Percentiles rank a stretch among this genome's conserved stretches.
These are phyloP conservation scores for Yamadazyma dendronema DNA, from an alignment of 1,139 yeast species.

Conservation along the genomic window DNA sequence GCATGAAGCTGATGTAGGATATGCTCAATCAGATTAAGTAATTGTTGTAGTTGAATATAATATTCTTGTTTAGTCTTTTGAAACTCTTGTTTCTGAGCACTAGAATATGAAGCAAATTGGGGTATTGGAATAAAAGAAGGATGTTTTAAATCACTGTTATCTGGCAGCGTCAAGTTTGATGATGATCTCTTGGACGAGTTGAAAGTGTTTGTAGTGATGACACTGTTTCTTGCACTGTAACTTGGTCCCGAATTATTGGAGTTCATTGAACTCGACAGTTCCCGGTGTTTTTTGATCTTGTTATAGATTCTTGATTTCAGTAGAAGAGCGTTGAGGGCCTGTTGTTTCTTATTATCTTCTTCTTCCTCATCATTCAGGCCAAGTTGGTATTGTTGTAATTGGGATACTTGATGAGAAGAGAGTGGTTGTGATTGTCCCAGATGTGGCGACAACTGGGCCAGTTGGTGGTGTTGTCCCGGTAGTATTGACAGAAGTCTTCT, in stretches of 20 bases:
- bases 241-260: slow-evolving; percentile 19
- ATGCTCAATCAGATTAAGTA: slow-evolving; percentile 19
- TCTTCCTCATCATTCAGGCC: slow-evolving; percentile 3
- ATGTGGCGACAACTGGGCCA: slow-evolving; percentile 11
- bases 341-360: slow-evolving; percentile 23
- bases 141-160: slow-evolving; percentile 9
- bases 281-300: slow-evolving; percentile 39
- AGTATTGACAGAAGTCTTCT: slow-evolving; percentile 1
- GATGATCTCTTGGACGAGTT: slow-evolving; percentile 11
- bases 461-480: slow-evolving; percentile 15
- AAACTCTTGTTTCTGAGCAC: slow-evolving; percentile 31
- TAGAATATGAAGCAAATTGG: slow-evolving; percentile 13
- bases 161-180: slow-evolving; percentile 11
- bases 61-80: slow-evolving; percentile 37
- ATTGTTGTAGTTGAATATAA: slow-evolving; percentile 27
- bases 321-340: slow-evolving; percentile 27
- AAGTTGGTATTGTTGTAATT: neutral
- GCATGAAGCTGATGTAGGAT: slow-evolving; percentile 13
- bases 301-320: slow-evolving; percentile 39
- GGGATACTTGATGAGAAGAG: slow-evolving; percentile 17
- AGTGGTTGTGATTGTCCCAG: too few relatives aligned
- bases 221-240: slow-evolving; percentile 15
- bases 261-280: slow-evolving; percentile 32
- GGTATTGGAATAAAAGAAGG: slow-evolving; percentile 12
- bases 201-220: slow-evolving; percentile 22